phyloP scores from a whole-genome alignment of 768 basidiomycete species.

The Collybia mongolica region DNA sequence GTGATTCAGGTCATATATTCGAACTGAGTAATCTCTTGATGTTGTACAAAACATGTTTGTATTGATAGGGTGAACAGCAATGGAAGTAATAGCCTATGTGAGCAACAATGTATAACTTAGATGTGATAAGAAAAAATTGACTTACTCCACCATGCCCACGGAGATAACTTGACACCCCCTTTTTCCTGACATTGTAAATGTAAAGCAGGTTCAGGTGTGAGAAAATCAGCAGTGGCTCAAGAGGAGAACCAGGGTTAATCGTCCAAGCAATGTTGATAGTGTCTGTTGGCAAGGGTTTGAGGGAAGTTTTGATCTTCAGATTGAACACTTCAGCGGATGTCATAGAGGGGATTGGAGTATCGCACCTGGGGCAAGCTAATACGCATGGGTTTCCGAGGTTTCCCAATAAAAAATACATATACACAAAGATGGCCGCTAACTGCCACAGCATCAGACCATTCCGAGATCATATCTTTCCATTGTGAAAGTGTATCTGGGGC shows the following conservation, averaged over 20 bases:
- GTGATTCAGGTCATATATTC: slow-evolving; percentile 64
- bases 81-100: slow-evolving; percentile 59
- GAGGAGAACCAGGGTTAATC: slow-evolving; percentile 37
- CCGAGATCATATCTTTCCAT: slow-evolving; percentile 47
- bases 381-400: slow-evolving; percentile 28
- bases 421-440: slow-evolving; percentile 38
- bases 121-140: slow-evolving; percentile 4
- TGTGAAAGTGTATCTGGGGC: slow-evolving; percentile 24
- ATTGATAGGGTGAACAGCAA: slow-evolving; percentile 58
- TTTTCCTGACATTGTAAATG: slow-evolving; percentile 46
- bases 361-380: slow-evolving; percentile 36
- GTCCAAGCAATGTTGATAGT: slow-evolving; percentile 57
- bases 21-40: slow-evolving; percentile 66
- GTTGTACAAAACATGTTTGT: slow-evolving; percentile 69
- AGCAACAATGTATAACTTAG: slow-evolving; percentile 9
- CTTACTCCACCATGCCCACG: slow-evolving; percentile 76
- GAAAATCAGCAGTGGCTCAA: slow-evolving; percentile 62
- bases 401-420: slow-evolving; percentile 35
- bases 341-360: not conserved
- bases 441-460: slow-evolving; percentile 52
- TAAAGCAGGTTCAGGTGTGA: slow-evolving; percentile 54
- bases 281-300: slow-evolving; percentile 25
- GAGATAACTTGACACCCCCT: slow-evolving; percentile 42
- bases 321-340: not conserved
- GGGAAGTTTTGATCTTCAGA: slow-evolving; percentile 10